Evolutionary conservation across 345 rosid genomes (phyloP).

Genomic region (Lenwebbia sp.): DNA sequence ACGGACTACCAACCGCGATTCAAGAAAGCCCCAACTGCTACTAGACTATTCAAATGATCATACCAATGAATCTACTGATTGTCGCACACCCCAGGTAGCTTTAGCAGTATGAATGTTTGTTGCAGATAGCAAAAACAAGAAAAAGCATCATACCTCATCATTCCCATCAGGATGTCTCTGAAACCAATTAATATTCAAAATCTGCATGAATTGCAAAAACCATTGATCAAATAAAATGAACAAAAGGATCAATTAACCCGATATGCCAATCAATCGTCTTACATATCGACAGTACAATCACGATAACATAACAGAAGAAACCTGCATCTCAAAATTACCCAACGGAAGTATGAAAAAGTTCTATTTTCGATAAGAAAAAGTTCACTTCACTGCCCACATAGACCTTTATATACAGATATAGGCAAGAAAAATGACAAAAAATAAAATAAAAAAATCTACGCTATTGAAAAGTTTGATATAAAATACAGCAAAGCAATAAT

Average conservation of each 20-base stretch:
- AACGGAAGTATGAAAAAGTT: neutral
- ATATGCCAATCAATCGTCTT: neutral
- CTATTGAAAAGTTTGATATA: neutral
- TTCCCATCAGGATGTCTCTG: slow-evolving; percentile 83
- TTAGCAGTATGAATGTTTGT: neutral
- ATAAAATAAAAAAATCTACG: neutral
- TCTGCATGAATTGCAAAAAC: slow-evolving; percentile 4
- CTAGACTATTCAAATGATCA: neutral
- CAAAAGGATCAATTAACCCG: neutral
- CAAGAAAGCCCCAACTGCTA: neutral
- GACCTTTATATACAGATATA: neutral
- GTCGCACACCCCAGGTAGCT: neutral
- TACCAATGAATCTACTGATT: neutral
- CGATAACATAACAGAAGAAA: neutral
- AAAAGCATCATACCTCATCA: slow-evolving; percentile 53
- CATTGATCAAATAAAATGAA: neutral
- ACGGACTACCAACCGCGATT: neutral
- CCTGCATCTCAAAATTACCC: neutral
- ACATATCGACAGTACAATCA: neutral
- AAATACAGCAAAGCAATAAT: neutral
- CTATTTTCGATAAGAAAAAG: rapidly evolving
- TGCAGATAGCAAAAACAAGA: neutral
- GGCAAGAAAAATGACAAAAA: neutral
- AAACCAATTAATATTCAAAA: slow-evolving; percentile 77
- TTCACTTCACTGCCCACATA: neutral